These are phyloP conservation scores for Penicillium paxilli DNA, from an alignment of 495 filamentous ascomycete genomes.

Conservation along the genomic window DNA sequence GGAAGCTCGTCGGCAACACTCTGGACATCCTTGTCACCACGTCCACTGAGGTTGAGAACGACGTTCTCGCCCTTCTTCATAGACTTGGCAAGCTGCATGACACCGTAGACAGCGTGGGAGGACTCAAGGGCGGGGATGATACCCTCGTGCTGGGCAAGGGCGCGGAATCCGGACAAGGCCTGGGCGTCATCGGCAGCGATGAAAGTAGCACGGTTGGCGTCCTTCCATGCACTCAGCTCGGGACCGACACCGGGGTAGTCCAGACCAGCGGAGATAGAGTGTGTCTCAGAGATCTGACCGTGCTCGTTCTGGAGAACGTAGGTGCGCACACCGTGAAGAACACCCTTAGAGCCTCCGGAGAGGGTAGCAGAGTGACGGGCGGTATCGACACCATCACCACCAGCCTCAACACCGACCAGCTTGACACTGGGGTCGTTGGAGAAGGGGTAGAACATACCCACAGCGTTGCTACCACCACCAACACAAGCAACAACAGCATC, in stretches of 20 bases:
- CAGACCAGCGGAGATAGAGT: conserved; percentile 89
- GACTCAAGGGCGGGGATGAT: conserved; percentile 95
- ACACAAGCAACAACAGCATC: conserved; percentile 97
- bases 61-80: conserved; percentile 84
- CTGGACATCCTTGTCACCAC: conserved; percentile 97
- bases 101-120: conserved; percentile 85
- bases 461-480: conserved; percentile 87
- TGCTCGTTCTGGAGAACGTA: conserved; percentile 88
- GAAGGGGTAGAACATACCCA: conserved; percentile 97
- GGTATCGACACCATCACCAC: conserved; percentile 73
- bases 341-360: conserved; percentile 80
- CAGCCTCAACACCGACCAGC: conserved; percentile 73
- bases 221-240: conserved; percentile 88
- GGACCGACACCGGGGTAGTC: conserved; percentile 96
- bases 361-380: conserved; percentile 80
- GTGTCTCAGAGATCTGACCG: conserved; percentile 89
- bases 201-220: conserved; percentile 77
- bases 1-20: conserved; percentile 93
- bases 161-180: conserved; percentile 79
- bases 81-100: conserved; percentile 84
- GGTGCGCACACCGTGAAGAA: conserved; percentile 90
- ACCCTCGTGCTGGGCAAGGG: conserved; percentile 80
- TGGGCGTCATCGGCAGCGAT: conserved; percentile 89
- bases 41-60: conserved; percentile 84
- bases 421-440: conserved; percentile 79